Base-by-base conservation (phyloP, 2,329 filamentous ascomycete species). In the Pseudogymnoascus sp. region DNA sequence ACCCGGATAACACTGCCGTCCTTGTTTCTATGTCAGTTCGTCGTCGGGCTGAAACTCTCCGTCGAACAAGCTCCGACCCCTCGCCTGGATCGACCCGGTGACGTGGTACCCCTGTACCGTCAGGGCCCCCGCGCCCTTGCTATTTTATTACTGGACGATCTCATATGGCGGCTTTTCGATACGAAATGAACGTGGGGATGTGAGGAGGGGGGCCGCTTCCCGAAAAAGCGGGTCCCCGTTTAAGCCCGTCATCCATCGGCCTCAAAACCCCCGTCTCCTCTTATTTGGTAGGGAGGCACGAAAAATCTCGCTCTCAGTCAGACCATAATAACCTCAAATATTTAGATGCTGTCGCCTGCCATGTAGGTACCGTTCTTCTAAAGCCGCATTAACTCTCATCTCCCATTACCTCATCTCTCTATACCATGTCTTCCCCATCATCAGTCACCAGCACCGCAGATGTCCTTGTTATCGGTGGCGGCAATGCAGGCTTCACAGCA, bases 401-500 rank as follows among this genome's bases (percentile, higher is more conserved):
- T 33, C 44, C 59, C 8, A 63, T 53, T 17, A 35, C 38, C 6
- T 65, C 63, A 21, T 63, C 38, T 15, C 35, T 64, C n/a, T 31
- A 28, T 26, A 36, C 63, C 13, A 63, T 63, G n/a, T 21, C 33
- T 21, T 65, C 59, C 17, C 33, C n/a, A 31, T 60, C 21, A 36
- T 26, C 57, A 38, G 44, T 23, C 23, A n/a, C 63, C 17, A 64
- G 62, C 33, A 64, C 65, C 13, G 76, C 71, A 65, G 76, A 80
- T 65, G 74, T 81, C 3, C 67, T 89, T 5, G 79, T 89, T 6
- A 76, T 86, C 33, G 86, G 87, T 19, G 79, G 81, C 61, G 86
- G 86, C 61, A 88, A 88, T 69, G 86, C 87, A 15, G 87, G 86
- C 13, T 84, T 87, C 73, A 28, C 79, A 77, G 80, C 86, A 2